phyloP scores from a whole-genome alignment of 768 basidiomycete species.

The Leucocoprinus leucothites region DNA sequence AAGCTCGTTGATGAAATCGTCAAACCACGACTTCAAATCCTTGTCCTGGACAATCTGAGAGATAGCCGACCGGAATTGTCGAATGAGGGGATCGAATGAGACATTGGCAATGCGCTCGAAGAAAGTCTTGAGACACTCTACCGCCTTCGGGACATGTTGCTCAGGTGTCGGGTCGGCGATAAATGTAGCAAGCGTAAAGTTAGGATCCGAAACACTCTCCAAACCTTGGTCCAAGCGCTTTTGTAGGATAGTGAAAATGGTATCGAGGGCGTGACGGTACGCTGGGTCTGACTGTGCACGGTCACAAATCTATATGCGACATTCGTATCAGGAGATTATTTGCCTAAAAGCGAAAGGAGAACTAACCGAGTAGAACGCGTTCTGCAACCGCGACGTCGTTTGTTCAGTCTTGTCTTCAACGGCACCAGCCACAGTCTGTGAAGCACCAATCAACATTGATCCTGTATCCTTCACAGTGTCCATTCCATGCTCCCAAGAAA shows the following conservation, averaged over 20 bases:
- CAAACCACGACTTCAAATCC: conserved; percentile 50
- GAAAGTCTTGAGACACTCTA: conserved; percentile 44
- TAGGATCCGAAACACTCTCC: conserved; percentile 43
- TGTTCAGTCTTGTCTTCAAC: conserved; percentile 43
- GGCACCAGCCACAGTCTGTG: conserved; percentile 39
- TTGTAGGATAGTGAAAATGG: conserved; percentile 52
- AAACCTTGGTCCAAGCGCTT: conserved; percentile 54
- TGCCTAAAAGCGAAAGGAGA: neutral
- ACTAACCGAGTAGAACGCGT: conserved; percentile 51
- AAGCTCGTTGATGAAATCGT: conserved; percentile 47
- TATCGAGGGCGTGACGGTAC: conserved; percentile 55
- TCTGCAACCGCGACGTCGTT: conserved; percentile 40
- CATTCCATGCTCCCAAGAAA: conserved; percentile 64
- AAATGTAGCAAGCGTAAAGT: conserved; percentile 50
- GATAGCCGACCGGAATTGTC: conserved; percentile 38
- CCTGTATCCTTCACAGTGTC: conserved; percentile 60
- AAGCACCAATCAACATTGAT: conserved; percentile 50
- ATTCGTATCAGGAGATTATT: neutral
- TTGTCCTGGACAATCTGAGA: conserved; percentile 50
- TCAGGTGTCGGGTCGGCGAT: conserved; percentile 62
- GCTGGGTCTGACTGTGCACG: conserved; percentile 59
- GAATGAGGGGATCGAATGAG: conserved; percentile 47
- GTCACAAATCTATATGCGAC: conserved; percentile 48
- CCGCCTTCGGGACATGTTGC: conserved; percentile 54
- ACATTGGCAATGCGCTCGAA: conserved; percentile 51